A percentile compares a stretch with the other conserved stretches of the same genome.
phyloP scores from a whole-genome alignment of 2,329 filamentous ascomycete species.

The Fusarium globosum region DNA sequence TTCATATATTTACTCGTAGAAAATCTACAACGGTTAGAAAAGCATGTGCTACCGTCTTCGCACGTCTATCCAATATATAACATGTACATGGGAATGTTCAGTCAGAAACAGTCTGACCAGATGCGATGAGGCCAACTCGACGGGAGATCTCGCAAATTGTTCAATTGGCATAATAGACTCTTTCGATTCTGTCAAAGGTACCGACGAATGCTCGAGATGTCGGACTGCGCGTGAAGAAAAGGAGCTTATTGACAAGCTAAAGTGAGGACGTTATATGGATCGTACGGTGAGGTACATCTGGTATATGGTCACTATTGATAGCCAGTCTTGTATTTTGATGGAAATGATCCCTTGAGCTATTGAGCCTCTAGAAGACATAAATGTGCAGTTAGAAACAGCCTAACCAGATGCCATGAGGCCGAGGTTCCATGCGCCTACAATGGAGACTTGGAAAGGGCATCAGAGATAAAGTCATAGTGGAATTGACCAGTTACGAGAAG shows the following conservation, averaged over 20 bases:
- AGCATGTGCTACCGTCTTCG: background rate
- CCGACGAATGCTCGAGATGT: rapidly evolving
- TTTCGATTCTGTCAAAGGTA: background rate
- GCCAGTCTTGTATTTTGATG: rapidly evolving
- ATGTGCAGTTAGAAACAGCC: too few relatives aligned
- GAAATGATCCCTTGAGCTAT: background rate
- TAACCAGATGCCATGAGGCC: too few relatives aligned
- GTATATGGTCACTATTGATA: background rate
- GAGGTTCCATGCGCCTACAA: too few relatives aligned
- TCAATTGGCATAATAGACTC: background rate
- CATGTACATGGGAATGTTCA: background rate
- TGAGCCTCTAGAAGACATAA: background rate
- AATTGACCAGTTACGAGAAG: too few relatives aligned
- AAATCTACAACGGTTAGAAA: rapidly evolving
- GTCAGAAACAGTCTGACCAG: background rate
- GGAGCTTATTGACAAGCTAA: background rate
- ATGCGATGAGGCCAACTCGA: background rate
- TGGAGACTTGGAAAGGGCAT: too few relatives aligned
- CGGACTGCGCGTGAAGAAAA: background rate
- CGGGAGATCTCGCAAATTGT: background rate
- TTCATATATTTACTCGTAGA: rapidly evolving
- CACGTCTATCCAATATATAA: background rate
- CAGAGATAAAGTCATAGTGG: too few relatives aligned
- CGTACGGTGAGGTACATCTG: rapidly evolving
- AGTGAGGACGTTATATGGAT: background rate